Evolutionary conservation across 129 eudicot genomes (phyloP), one percentile per base, ranked within the genome.

Genomic region (Logfia minima): DNA sequence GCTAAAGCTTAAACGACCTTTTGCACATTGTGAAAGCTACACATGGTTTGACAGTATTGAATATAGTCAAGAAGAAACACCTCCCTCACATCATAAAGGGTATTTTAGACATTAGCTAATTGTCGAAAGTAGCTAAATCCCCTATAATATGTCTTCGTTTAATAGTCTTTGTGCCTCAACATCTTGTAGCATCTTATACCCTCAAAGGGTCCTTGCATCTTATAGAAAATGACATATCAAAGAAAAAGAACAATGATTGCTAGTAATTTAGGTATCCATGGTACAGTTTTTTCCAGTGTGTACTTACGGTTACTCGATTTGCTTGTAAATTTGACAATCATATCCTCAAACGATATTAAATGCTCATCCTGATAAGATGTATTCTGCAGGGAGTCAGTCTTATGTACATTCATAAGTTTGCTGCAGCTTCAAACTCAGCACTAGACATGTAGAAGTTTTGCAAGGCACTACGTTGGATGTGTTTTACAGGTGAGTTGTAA

Each of bases 351-450:
- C 31, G 65, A 9, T 63, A 4, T 67, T 29, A 17, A n/a, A 1
- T 6, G 11, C 67, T 37, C 60, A 51, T 53, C 59, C 70, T 73
- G 61, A 22, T 74, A 19, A 74, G 35, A 66, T 65, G 51, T 55
- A 11, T 13, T 59, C 4, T 68, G 76, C 84, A 81, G 80, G 83
- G 64, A 61, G 77, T 31, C 82, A 19, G 77, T 45, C 82, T 19
- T 28, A 77, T 60, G 63, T 62, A 77, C 9, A 39, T 58, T 68
- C 31, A 37, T 41, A 41, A 26, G 28, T 71, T 37, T 4, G 60
- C 29, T 64, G 71, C 71, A 61, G 82, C 77, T 79, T 79, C 72
- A 29, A 71, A 71, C 39, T 21, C 56, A 31, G 77, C 70, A 32
- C 18, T 62, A 22, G 77, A 72, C 21, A 37, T 45, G 72, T 79